Evolutionary conservation across 345 rosid genomes (phyloP), one percentile per base, ranked within the genome.

Genomic region (Brassica cretica): DNA sequence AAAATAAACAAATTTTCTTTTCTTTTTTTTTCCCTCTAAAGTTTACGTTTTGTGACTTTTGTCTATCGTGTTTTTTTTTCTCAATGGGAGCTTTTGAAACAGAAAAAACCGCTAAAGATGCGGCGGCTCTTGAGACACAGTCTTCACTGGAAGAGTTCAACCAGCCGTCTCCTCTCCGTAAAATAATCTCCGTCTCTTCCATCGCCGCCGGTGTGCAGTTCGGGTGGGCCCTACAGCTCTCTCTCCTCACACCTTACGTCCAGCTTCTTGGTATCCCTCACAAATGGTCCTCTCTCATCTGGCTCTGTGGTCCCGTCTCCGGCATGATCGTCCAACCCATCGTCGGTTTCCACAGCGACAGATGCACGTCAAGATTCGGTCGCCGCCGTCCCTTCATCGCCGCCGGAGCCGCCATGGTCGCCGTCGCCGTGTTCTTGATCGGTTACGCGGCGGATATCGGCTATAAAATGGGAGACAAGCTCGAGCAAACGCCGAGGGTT

Each of bases 71-170:
- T 29, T 77, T 71, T 55, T 25, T 55, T 11, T 8, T 8, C 7
- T 33, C 9, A 41, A 78, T 79, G 82, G 78, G 64, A 67, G 77
- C 19, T 5, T 6, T 1, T 2, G 19, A 72, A 59, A 5, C 35
- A 41, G 77, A 72, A 12, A 79, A 73, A 61, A 2, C 64, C 12
- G 60, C 60, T 4, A 73, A 79, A 25, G 78, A 62, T 21, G n/a
- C 46, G 64, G 70, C 59, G 46, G 41, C 49, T 14, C 35, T 73
- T 41, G 82, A 78, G 58, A 78, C 78, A 29, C 78, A 78, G 30
- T 61, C 46, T 3, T 30, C 78, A 33, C 11, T 12, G 10, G 71
- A 77, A 67, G 81, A 78, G 7, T 66, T 44, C 12, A 21, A 41
- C 59, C 59, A 53, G 59, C 59, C 59, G 4, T 53, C 59, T 5